Evolutionary conservation across 192 early-diverging fungal genomes (phyloP), one percentile per base, ranked within the genome.

Genomic region (Linnemannia elongata): DNA sequence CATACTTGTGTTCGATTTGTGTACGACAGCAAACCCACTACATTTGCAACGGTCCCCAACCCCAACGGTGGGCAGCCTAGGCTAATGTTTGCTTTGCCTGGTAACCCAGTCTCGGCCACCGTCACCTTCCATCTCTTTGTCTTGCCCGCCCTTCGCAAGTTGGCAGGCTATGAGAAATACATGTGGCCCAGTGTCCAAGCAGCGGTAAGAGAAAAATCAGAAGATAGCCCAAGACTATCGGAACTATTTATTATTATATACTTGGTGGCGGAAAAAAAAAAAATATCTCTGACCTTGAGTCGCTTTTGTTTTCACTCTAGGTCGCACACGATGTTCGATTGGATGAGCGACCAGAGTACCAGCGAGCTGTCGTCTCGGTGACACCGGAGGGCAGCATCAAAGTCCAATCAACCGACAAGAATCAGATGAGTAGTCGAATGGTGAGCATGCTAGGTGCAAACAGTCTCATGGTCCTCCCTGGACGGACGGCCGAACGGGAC

Each of bases 61-160:
- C 86, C 81, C 12, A 82, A 72, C 47, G 82, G 78, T n/a, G 73
- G 66, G 33, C 66, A 80, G 76, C 60, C 83, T 4, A 93, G 94
- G 54, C 90, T 98, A 42, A 79, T 98, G 18, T 99, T 98, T 93
- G 94, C 93, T 18, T 83, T 99, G 75, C 97, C 98, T 1, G 98
- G 98, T 5, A 99, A 99, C 85, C 98, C 98, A 6, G 97, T 96
- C 0, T 99, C 98, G 52, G 96, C 96, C 0, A 86, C 92, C 70
- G 97, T 98, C 1, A 95, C 96, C 1, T 98, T 96, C 88, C 93
- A 97, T 77, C 88, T 99, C 63, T 98, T 98, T 93, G 96, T 95
- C 1, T 88, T 97, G 4, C 97, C 98, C 0, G 94, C 96, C 24
- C 80, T 99, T 24, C 93, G 95, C 13, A 95, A 94, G 60, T 90